Conservation (phyloP, 2,329 filamentous ascomycete genomes). For the Colletotrichum theobromicola region DNA sequence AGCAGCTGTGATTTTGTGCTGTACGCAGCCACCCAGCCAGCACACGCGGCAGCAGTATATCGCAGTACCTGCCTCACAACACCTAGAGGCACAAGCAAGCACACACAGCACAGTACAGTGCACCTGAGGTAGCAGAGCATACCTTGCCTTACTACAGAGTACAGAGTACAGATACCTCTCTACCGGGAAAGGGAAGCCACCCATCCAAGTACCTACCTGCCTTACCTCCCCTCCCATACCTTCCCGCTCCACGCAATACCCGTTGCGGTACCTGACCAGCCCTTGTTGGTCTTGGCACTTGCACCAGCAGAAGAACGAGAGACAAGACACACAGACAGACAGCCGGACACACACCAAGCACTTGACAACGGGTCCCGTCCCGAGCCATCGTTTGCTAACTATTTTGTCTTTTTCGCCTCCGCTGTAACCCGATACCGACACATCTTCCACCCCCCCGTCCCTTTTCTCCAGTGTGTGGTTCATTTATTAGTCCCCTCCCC, state of each 20-base stretch:
- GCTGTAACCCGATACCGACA: conserved; percentile 3
- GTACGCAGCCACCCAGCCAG: not conserved
- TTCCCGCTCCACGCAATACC: not conserved
- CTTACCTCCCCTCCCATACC: not conserved
- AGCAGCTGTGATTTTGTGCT: not conserved
- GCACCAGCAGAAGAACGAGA: not conserved
- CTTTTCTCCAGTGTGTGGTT: not conserved
- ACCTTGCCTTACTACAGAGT: not conserved
- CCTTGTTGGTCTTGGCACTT: not conserved
- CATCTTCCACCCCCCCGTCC: not conserved
- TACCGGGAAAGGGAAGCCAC: not conserved
- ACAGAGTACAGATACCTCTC: not conserved
- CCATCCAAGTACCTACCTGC: not conserved
- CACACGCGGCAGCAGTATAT: no score
- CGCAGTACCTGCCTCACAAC: no score
- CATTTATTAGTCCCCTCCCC: conserved; percentile 16
- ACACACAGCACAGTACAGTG: not conserved
- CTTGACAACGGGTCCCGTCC: conserved; percentile 16
- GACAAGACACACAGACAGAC: not conserved
- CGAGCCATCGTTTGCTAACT: conserved; percentile 8
- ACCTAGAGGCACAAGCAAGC: no score
- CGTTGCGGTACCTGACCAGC: not conserved
- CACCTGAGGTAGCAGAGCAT: not conserved
- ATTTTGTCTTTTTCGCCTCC: conserved; percentile 10
- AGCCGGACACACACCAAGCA: not conserved